Base-by-base conservation (phyloP, 2,329 filamentous ascomycete genomes). In the Gliomastix tumulicola region DNA sequence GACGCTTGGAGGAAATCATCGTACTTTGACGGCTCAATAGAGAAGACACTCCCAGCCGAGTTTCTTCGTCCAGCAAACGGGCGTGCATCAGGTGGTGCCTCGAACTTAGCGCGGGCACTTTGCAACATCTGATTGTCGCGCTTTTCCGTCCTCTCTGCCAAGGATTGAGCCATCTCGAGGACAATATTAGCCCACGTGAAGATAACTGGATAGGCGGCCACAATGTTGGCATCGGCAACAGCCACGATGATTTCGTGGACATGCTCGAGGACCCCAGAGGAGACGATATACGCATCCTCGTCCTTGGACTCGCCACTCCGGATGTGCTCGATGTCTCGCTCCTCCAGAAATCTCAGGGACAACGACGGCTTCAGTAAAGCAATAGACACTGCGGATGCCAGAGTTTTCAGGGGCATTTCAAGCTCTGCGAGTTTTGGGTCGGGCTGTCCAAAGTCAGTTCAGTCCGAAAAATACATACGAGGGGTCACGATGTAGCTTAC, bases 181-280 rank as follows among this genome's bases (percentile, higher is more conserved):
- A 89, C 67, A 19, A 95, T 74, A 33, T 90, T 66, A 5, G 82
- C 79, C 89, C 89, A 97, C 4, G 84, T 77, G 46, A 94, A 84
- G 16, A 87, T 73, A 15, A 85, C 78, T 2, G 87, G 86, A 38
- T 76, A 79, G 16, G 84, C 84, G 23, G 76, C 76, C 25, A 69
- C 65, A n/a, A 76, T 67, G 13, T 71, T 71, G 16, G 61, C 53
- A 20, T 68, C 68, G 11, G 77, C 72, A 7, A 79, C 76, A 38
- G 68, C 65, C 18, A 82, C 60, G 22, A 95, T 69, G n/a, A 82
- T 74, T 36, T 74, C 73, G 47, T 90, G 87, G 12, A 95, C 74
- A 37, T 80, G 74, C 34, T 76, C 72, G n/a, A 94, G 68, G 16
- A 84, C 76, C 7, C 78, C 71, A 4, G 79, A 74, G 34, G 84